phyloP scores from a whole-genome alignment of 2,329 filamentous ascomycete genomes.

The Sclerotinia sclerotiorum region DNA sequence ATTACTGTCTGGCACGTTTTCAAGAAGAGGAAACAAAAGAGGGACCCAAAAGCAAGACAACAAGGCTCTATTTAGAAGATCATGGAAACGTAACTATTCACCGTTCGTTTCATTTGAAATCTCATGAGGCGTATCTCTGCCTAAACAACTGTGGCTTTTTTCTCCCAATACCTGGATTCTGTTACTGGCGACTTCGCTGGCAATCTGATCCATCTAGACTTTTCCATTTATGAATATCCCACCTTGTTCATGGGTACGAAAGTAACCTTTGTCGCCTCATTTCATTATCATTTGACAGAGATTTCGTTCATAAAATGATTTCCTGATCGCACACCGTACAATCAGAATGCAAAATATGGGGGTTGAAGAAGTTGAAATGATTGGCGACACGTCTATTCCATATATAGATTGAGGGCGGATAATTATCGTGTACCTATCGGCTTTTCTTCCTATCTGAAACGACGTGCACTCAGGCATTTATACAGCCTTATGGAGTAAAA shows the following conservation, averaged over 20 bases:
- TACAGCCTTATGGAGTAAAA: background rate
- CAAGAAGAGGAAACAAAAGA: background rate
- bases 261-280: background rate
- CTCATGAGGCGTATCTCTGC: slow-evolving; percentile 4
- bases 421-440: slow-evolving; percentile 20
- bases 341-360: background rate
- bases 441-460: background rate
- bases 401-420: background rate
- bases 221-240: slow-evolving; percentile 27
- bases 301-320: background rate
- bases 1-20: background rate
- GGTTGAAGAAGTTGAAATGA: background rate
- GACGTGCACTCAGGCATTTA: background rate
- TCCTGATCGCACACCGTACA: background rate
- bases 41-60: slow-evolving; percentile 19
- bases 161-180: slow-evolving; percentile 8
- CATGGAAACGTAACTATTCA: slow-evolving; percentile 13
- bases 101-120: slow-evolving; percentile 14
- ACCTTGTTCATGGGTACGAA: background rate
- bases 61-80: slow-evolving; percentile 8
- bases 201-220: slow-evolving; percentile 10
- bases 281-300: slow-evolving; percentile 2
- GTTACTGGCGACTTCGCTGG: slow-evolving; percentile 21
- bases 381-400: slow-evolving; percentile 17
- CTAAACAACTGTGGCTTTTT: background rate